Percentiles rank a stretch among this genome's conserved stretches.
These are phyloP conservation scores for Limnanthes douglasii DNA, from an alignment of 345 rosid species.

Conservation along the genomic window DNA sequence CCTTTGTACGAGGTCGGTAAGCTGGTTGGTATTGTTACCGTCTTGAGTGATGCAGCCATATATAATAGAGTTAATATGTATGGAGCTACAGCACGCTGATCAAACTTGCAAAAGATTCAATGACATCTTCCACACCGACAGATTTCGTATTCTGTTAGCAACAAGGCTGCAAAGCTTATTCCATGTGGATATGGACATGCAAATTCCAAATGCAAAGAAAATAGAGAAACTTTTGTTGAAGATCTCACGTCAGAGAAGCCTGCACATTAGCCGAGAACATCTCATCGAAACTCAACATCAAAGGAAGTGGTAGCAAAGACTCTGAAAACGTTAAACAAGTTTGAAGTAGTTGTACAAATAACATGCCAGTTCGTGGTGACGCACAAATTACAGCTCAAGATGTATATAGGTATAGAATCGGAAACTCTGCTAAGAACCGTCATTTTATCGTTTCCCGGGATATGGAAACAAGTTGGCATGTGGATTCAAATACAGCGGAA, in stretches of 20 bases:
- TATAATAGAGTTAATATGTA: conserved; percentile 22
- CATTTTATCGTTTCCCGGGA: too few relatives aligned
- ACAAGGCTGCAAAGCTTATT: conserved; percentile 45
- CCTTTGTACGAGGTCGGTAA: conserved; percentile 48
- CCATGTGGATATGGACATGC: conserved; percentile 24
- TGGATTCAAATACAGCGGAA: conserved; percentile 9
- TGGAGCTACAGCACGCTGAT: conserved; percentile 16
- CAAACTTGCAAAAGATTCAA: conserved; percentile 31
- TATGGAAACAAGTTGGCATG: conserved; percentile 8
- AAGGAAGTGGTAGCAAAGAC: conserved; percentile 9
- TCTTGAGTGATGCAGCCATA: conserved; percentile 56
- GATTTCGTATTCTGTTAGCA: conserved; percentile 44
- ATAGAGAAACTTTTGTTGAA: conserved; percentile 14
- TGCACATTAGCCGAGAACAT: conserved; percentile 30
- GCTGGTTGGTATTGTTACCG: conserved; percentile 54
- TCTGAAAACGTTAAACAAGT: conserved; percentile 7
- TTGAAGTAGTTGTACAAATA: conserved; percentile 5
- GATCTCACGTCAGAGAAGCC: conserved; percentile 27
- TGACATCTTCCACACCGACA: conserved; percentile 48
- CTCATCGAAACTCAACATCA: conserved; percentile 26
- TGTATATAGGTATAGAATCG: conserved; percentile 2
- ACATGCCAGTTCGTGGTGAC: conserved; percentile 4
- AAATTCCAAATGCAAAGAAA: conserved; percentile 14
- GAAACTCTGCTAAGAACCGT: conserved; percentile 10
- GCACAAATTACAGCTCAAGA: conserved; percentile 4